phyloP scores from a whole-genome alignment of 2,329 filamentous ascomycete genomes.

The Bipolaris bicolor region DNA sequence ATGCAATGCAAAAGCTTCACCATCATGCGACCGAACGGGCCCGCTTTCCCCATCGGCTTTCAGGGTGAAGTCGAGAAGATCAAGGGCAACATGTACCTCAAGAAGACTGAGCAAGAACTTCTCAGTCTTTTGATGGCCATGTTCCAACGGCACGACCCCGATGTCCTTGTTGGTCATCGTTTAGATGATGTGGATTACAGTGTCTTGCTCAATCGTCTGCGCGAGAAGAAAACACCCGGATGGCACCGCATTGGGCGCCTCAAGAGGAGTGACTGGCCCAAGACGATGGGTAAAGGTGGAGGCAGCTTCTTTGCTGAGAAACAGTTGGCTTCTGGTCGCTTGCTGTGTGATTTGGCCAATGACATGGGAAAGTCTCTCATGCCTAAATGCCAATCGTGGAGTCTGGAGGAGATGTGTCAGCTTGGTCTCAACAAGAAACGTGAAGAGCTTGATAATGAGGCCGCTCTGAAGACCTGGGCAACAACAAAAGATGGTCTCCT shows the following conservation, averaged over 20 bases:
- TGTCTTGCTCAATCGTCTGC: conserved; percentile 82
- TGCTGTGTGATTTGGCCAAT: conserved; percentile 93
- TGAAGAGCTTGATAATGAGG: conserved; percentile 87
- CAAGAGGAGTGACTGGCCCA: conserved; percentile 83
- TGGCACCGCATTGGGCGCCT: conserved; percentile 94
- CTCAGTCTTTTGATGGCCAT: conserved; percentile 89
- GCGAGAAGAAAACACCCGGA: conserved; percentile 87
- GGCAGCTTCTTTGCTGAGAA: conserved; percentile 93
- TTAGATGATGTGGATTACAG: conserved; percentile 98
- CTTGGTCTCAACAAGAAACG: conserved; percentile 81
- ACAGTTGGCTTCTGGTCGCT: conserved; percentile 83
- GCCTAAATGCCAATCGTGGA: conserved; percentile 98
- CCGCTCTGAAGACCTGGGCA: conserved; percentile 84
- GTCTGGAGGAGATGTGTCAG: conserved; percentile 94
- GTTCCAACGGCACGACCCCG: conserved; percentile 85
- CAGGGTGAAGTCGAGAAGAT: conserved; percentile 77
- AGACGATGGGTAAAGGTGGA: conserved; percentile 81
- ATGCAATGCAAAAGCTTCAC: conserved; percentile 91
- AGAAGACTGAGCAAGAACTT: conserved; percentile 83
- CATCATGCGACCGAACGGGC: conserved; percentile 78
- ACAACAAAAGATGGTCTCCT: conserved; percentile 82
- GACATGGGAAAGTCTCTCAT: conserved; percentile 97
- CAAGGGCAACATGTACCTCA: conserved; percentile 77
- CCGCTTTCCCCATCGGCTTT: conserved; percentile 83
- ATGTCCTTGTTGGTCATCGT: conserved; percentile 91